Evolutionary conservation across 768 basidiomycete species (phyloP).

Genomic region (Dacryopinax primogenitus): DNA sequence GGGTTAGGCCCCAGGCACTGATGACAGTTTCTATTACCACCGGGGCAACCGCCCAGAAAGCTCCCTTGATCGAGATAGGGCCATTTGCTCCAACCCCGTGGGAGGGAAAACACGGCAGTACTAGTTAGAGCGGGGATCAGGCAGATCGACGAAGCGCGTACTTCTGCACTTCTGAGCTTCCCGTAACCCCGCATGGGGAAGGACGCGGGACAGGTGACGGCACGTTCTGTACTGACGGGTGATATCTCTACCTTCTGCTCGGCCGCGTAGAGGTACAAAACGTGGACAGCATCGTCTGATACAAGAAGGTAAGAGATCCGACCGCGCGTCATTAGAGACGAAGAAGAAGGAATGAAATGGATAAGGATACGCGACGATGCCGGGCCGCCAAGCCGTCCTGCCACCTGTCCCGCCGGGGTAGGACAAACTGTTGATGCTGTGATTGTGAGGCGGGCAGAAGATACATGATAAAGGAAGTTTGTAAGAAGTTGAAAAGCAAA

Average conservation of each 20-base stretch:
- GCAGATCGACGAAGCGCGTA: no score
- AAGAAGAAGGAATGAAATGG: no score
- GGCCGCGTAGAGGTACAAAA: neutral
- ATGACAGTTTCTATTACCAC: neutral
- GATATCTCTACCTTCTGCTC: neutral
- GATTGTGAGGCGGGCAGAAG: neutral
- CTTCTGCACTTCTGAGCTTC: slow-evolving; percentile 6
- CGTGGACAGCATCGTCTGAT: neutral
- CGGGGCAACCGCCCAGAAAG: neutral
- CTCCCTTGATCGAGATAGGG: neutral
- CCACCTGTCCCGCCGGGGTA: no score
- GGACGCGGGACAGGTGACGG: neutral
- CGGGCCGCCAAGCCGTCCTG: no score
- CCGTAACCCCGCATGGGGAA: neutral
- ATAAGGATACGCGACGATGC: no score
- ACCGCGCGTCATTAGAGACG: neutral
- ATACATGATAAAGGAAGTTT: neutral
- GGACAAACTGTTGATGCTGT: no score
- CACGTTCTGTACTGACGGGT: slow-evolving; percentile 4
- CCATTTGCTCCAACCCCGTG: neutral
- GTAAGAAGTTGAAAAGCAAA: neutral
- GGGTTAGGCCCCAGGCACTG: neutral
- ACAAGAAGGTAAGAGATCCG: neutral
- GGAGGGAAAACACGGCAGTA: neutral
- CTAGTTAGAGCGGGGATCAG: no score